phyloP scores from a whole-genome alignment of 306 rosid species.

The Pueraria montana region DNA sequence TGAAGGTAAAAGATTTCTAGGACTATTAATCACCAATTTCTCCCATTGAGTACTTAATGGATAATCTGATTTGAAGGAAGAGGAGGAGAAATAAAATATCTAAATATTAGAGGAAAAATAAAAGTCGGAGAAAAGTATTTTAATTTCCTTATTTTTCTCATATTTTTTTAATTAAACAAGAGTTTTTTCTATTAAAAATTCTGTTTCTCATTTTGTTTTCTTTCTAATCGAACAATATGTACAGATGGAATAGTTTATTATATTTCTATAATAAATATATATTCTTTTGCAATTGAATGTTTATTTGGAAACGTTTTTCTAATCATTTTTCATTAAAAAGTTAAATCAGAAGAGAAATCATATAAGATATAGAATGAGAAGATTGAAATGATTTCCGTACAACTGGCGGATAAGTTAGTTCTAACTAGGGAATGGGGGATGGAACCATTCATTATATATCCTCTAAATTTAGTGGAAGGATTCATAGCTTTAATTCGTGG shows the following conservation, averaged over 20 bases:
- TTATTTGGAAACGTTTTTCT: background rate
- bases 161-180: background rate
- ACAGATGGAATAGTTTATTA: too few species aligned
- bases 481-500: background rate
- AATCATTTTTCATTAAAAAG: background rate
- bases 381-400: background rate
- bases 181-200: background rate
- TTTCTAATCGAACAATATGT: background rate
- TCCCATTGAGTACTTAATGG: background rate
- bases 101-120: background rate
- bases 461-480: background rate
- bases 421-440: background rate
- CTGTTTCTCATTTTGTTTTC: background rate
- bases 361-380: background rate
- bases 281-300: background rate
- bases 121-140: background rate
- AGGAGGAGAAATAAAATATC: background rate
- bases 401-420: background rate
- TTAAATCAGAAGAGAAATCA: background rate
- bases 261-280: background rate
- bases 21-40: background rate
- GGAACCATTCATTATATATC: background rate
- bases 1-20: background rate
- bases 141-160: background rate
- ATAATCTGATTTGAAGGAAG: background rate